phyloP scores from a whole-genome alignment of 106 monocot species.

The Allium sativum region DNA sequence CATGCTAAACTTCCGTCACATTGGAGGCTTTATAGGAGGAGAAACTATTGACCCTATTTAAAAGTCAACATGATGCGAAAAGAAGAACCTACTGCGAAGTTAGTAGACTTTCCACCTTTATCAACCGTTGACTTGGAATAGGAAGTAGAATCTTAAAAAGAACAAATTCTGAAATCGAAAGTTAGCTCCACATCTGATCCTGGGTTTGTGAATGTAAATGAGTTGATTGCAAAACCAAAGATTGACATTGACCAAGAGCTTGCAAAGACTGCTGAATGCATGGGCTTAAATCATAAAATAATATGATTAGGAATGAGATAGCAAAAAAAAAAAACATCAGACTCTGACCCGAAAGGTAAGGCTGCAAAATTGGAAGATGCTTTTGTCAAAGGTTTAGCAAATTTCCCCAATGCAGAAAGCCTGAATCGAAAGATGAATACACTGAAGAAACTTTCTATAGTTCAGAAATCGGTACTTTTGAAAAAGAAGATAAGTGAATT shows the following conservation, averaged over 20 bases:
- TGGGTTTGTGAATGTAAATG: too few species aligned
- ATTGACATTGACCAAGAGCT: conserved; percentile 26
- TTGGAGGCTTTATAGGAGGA: conserved; percentile 28
- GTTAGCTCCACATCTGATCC: conserved; percentile 8
- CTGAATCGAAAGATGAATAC: conserved; percentile 23
- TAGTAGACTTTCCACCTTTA: neutral
- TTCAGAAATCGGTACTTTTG: conserved; percentile 9
- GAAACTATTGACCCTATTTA: conserved; percentile 19
- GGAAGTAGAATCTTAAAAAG: conserved; percentile 24
- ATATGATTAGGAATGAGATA: too few species aligned
- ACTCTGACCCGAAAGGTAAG: conserved; percentile 11
- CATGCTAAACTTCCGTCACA: conserved; percentile 21
- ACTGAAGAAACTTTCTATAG: conserved; percentile 14
- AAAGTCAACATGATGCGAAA: conserved; percentile 30
- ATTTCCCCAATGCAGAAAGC: conserved; percentile 16
- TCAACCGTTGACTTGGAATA: conserved; percentile 9
- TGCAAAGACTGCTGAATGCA: conserved; percentile 13
- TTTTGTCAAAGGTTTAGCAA: too few species aligned
- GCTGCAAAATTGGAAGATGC: too few species aligned
- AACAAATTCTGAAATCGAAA: conserved; percentile 15
- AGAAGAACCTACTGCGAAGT: conserved; percentile 14
- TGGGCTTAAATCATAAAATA: too few species aligned
- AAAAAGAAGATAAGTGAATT: too few species aligned
- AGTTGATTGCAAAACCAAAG: too few species aligned
- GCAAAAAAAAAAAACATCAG: conserved; percentile 9